phyloP scores from a whole-genome alignment of 1,139 yeast species.

The Geotrichum aggregatum region DNA sequence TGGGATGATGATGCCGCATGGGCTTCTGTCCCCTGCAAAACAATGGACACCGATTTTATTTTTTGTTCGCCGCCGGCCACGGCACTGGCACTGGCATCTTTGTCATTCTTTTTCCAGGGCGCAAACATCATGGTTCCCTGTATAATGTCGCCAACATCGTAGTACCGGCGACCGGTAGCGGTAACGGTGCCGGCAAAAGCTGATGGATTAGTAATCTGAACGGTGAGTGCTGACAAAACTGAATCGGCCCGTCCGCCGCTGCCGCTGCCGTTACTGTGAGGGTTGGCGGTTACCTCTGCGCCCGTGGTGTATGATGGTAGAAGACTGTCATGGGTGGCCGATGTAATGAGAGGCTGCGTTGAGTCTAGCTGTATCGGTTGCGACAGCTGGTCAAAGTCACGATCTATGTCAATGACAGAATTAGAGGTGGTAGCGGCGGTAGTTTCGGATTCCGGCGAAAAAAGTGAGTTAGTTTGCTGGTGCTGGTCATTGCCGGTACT shows the following conservation, averaged over 20 bases:
- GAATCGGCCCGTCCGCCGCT: neutral
- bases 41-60: slow-evolving; percentile 7
- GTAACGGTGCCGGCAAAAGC: neutral
- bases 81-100: too few species aligned
- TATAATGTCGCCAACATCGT: slow-evolving; percentile 14
- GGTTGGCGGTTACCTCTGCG: slow-evolving; percentile 6
- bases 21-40: slow-evolving; percentile 7
- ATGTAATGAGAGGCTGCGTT: neutral
- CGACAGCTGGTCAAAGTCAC: neutral
- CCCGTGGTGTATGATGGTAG: slow-evolving; percentile 18
- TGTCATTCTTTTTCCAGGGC: slow-evolving; percentile 16
- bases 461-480: slow-evolving; percentile 1
- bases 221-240: slow-evolving; percentile 14
- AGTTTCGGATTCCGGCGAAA: slow-evolving; percentile 11
- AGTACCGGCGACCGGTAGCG: neutral
- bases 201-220: slow-evolving; percentile 1
- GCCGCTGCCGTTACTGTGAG: neutral
- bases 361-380: neutral
- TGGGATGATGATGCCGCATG: too few species aligned
- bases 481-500: neutral
- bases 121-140: slow-evolving; percentile 18
- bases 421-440: slow-evolving; percentile 11
- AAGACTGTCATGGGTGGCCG: neutral
- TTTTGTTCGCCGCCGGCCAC: slow-evolving; percentile 1
- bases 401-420: too few species aligned